A percentile compares a stretch with the other conserved stretches of the same genome.
These are phyloP conservation scores for Cryomyces minteri DNA, from an alignment of 495 filamentous ascomycete genomes.

Conservation along the genomic window DNA sequence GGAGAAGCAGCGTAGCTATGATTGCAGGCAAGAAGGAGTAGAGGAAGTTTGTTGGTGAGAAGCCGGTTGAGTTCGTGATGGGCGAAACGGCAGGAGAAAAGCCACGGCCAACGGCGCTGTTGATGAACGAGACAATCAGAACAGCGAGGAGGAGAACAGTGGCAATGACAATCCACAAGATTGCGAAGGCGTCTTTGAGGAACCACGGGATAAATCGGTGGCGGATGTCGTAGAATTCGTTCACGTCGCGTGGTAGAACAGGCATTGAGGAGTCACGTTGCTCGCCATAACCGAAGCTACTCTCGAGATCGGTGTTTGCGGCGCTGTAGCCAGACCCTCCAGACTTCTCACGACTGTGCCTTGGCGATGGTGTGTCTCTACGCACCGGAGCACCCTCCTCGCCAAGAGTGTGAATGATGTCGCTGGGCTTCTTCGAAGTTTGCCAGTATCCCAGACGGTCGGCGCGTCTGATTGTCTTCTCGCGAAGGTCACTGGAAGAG, in stretches of 20 bases:
- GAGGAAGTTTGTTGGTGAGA: slow-evolving; percentile 72
- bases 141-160: slow-evolving; percentile 52
- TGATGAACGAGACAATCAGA: slow-evolving; percentile 59
- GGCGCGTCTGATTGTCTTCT: slow-evolving; percentile 26
- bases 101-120: slow-evolving; percentile 41
- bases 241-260: too few species aligned
- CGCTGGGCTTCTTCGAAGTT: slow-evolving; percentile 31
- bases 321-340: slow-evolving; percentile 17
- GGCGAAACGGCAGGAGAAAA: slow-evolving; percentile 51
- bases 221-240: slow-evolving; percentile 17
- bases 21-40: slow-evolving; percentile 70
- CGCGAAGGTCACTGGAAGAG: slow-evolving; percentile 25
- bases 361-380: slow-evolving; percentile 33
- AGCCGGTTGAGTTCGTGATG: slow-evolving; percentile 40
- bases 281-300: slow-evolving; percentile 12
- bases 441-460: slow-evolving; percentile 75
- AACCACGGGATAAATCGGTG: slow-evolving; percentile 66
- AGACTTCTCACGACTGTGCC: slow-evolving; percentile 20
- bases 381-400: slow-evolving; percentile 37
- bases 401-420: slow-evolving; percentile 47
- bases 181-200: slow-evolving; percentile 41
- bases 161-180: slow-evolving; percentile 42
- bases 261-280: slow-evolving; percentile 14
- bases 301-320: slow-evolving; percentile 21
- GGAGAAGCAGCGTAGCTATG: slow-evolving; percentile 57